Percentiles rank a stretch among this genome's conserved stretches.
Conservation (phyloP, 768 basidiomycete genomes). For the Leucosporidium yakuticum region DNA sequence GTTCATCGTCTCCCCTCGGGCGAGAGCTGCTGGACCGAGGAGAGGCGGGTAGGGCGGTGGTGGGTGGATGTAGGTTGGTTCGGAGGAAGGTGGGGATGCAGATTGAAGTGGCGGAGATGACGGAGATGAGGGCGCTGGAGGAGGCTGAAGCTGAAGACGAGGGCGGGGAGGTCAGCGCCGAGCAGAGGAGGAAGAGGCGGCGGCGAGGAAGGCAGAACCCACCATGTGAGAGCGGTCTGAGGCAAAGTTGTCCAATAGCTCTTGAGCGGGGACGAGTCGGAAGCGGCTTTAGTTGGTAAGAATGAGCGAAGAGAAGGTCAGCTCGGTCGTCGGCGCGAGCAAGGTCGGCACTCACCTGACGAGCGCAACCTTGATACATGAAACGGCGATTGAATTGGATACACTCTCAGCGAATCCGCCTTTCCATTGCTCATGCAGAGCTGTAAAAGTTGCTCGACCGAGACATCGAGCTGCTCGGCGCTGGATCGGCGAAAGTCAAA, state of each 20-base stretch:
- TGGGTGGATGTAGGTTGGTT: constrained; percentile 1
- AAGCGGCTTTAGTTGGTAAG: constrained; percentile 18
- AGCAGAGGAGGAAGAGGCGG: neutral
- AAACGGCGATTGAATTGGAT: no score
- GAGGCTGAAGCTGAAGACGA: neutral
- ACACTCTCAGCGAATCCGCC: no score
- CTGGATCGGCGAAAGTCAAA: no score
- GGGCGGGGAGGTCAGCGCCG: neutral
- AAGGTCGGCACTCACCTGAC: constrained; percentile 7
- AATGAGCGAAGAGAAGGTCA: no score
- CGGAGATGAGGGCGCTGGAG: neutral
- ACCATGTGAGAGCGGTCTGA: constrained; percentile 35
- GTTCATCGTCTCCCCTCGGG: constrained; percentile 18
- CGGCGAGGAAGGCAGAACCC: neutral
- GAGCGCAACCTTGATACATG: no score
- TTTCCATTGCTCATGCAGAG: no score
- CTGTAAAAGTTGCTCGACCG: no score
- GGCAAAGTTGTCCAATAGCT: constrained; percentile 27
- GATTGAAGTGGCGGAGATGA: neutral
- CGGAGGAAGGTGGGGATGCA: neutral
- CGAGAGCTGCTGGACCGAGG: neutral
- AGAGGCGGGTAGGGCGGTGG: constrained; percentile 18
- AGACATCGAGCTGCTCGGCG: no score
- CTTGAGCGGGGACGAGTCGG: constrained; percentile 15
- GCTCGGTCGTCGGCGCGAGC: neutral